Percentiles rank a stretch among this genome's conserved stretches.
phyloP scores from a whole-genome alignment of 179 eudicot species.

The Camellia oleifera region DNA sequence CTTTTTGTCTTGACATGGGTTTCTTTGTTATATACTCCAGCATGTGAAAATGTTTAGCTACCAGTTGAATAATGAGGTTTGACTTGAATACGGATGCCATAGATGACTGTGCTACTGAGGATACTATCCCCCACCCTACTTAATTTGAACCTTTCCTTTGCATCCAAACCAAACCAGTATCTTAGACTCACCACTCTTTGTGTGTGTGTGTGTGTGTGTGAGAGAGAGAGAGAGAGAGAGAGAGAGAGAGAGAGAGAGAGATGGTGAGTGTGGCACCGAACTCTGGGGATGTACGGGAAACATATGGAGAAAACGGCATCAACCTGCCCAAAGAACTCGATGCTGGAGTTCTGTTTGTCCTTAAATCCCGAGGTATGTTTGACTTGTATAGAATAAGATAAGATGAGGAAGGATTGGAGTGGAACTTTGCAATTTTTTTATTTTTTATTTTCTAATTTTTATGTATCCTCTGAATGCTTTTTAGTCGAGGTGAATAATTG shows the following conservation, averaged over 20 bases:
- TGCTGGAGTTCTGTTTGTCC: conserved; percentile 47
- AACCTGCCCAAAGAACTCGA: conserved; percentile 20
- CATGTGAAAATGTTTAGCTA: neutral
- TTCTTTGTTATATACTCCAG: neutral
- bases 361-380: conserved; percentile 39
- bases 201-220: neutral
- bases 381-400: too few relatives aligned
- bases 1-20: too few relatives aligned
- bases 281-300: neutral
- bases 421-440: too few relatives aligned
- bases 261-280: conserved; percentile 16
- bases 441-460: too few relatives aligned
- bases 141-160: neutral
- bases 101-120: neutral
- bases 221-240: neutral
- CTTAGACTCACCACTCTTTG: neutral
- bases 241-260: neutral
- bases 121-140: neutral
- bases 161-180: neutral
- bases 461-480: too few relatives aligned
- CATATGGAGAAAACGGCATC: conserved; percentile 14
- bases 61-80: neutral
- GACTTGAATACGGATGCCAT: neutral
- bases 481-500: too few relatives aligned
- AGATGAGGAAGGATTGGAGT: too few relatives aligned